Conservation (phyloP, 306 rosid genomes). For the Prunus davidiana region DNA sequence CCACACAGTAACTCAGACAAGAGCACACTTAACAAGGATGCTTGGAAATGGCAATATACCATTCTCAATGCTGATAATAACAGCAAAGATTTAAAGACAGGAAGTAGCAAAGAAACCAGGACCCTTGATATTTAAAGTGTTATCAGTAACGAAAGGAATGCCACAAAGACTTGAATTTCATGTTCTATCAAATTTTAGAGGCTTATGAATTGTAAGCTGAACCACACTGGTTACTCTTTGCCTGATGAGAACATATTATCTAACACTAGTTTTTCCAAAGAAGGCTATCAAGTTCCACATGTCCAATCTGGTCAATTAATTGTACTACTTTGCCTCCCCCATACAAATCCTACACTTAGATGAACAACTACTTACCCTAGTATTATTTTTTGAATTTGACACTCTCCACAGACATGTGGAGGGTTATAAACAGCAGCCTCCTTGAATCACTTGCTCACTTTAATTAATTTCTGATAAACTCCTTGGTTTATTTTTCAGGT, state of each 20-base stretch:
- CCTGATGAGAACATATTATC: neutral
- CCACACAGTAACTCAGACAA: neutral
- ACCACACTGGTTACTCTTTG: neutral
- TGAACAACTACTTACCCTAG: neutral
- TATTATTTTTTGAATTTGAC: neutral
- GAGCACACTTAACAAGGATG: neutral
- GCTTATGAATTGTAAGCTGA: neutral
- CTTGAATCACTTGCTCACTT: no score
- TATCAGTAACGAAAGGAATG: neutral
- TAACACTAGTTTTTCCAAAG: neutral
- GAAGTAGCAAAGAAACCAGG: no score
- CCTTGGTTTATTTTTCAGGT: neutral
- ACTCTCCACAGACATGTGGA: neutral
- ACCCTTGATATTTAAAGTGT: no score
- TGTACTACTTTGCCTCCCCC: neutral
- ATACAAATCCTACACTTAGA: neutral
- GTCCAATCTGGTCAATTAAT: no score
- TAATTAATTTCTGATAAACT: neutral
- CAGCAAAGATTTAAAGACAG: no score
- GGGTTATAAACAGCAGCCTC: no score
- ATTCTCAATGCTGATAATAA: neutral
- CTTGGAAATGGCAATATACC: neutral
- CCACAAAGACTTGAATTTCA: neutral
- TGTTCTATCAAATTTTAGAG: neutral
- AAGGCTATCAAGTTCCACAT: neutral